Evolutionary conservation across 768 basidiomycete genomes (phyloP).

Genomic region (Boletus sp.): DNA sequence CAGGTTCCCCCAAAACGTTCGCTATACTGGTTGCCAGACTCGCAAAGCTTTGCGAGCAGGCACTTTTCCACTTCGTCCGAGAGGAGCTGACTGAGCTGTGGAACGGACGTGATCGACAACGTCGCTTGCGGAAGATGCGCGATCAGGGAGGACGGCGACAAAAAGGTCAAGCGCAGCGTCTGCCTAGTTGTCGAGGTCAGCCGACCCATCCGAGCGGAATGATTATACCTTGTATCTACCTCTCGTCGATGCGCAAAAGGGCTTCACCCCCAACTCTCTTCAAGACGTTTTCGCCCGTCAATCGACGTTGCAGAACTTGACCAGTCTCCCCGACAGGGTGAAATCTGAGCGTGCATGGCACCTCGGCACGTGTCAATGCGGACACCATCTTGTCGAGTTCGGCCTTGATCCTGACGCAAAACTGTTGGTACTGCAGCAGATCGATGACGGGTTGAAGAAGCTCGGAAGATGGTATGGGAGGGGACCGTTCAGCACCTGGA

Average conservation of each 20-base stretch:
- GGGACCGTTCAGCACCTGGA: slow-evolving; percentile 28
- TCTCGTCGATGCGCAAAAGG: slow-evolving; percentile 64
- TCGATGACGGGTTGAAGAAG: slow-evolving; percentile 77
- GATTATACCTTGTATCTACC: slow-evolving; percentile 38
- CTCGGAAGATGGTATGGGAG: slow-evolving; percentile 35
- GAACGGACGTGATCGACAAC: slow-evolving; percentile 66
- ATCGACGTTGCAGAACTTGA: slow-evolving; percentile 46
- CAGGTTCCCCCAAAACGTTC: slow-evolving; percentile 56
- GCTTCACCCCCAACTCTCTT: slow-evolving; percentile 68
- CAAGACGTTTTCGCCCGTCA: slow-evolving; percentile 40
- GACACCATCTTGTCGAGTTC: slow-evolving; percentile 53
- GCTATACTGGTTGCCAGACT: slow-evolving; percentile 57
- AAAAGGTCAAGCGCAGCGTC: slow-evolving; percentile 71
- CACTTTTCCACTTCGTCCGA: slow-evolving; percentile 75
- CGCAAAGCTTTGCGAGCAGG: slow-evolving; percentile 66
- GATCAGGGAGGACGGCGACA: slow-evolving; percentile 72
- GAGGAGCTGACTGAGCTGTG: slow-evolving; percentile 73
- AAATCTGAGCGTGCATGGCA: slow-evolving; percentile 56
- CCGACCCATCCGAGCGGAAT: neutral
- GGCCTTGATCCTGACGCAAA: slow-evolving; percentile 58
- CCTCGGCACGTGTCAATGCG: slow-evolving; percentile 52
- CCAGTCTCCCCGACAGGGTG: slow-evolving; percentile 69
- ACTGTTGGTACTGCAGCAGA: slow-evolving; percentile 74
- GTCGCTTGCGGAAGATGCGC: slow-evolving; percentile 82
- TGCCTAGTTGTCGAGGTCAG: slow-evolving; percentile 44